A percentile compares a stretch with the other conserved stretches of the same genome.
Conservation (phyloP, 208 protist genomes). For the Entamoeba moshkovskii region DNA sequence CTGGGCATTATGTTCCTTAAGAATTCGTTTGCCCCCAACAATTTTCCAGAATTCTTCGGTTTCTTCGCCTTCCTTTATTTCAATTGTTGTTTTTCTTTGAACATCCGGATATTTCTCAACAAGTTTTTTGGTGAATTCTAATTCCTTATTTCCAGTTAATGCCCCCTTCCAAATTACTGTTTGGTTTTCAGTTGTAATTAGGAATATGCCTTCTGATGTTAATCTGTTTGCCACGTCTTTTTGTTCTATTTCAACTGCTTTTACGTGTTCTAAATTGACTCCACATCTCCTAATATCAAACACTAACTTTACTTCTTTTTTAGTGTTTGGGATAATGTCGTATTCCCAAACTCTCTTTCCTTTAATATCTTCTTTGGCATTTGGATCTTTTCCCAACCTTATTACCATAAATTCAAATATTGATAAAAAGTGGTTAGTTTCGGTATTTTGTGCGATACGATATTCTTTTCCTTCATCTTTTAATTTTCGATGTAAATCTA, state of each 20-base stretch:
- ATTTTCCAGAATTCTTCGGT: constrained; percentile 7
- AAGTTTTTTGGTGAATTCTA: not conserved
- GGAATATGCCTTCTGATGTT: constrained; percentile 8
- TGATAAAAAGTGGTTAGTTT: constrained; percentile 14
- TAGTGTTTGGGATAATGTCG: not conserved
- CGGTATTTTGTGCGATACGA: constrained; percentile 10
- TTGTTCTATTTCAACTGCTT: constrained; percentile 12
- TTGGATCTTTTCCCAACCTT: not conserved
- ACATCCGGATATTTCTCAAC: not conserved
- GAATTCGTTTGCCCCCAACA: constrained; percentile 7
- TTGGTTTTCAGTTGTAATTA: not conserved
- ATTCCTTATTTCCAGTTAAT: not conserved
- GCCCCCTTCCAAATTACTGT: not conserved
- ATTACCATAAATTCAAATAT: not conserved
- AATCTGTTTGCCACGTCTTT: not conserved
- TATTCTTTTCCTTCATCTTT: constrained; percentile 5
- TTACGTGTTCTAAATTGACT: not conserved
- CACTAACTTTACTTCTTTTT: not conserved
- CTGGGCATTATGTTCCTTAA: not conserved
- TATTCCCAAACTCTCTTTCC: constrained; percentile 2
- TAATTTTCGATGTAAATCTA: constrained; percentile 6
- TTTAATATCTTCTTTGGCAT: not conserved
- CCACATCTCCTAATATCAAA: not conserved
- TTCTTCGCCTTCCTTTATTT: constrained; percentile 16
- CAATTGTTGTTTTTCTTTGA: not conserved